Evolutionary conservation across 2,329 filamentous ascomycete genomes (phyloP).

Genomic region (Trichoderma harzianum): DNA sequence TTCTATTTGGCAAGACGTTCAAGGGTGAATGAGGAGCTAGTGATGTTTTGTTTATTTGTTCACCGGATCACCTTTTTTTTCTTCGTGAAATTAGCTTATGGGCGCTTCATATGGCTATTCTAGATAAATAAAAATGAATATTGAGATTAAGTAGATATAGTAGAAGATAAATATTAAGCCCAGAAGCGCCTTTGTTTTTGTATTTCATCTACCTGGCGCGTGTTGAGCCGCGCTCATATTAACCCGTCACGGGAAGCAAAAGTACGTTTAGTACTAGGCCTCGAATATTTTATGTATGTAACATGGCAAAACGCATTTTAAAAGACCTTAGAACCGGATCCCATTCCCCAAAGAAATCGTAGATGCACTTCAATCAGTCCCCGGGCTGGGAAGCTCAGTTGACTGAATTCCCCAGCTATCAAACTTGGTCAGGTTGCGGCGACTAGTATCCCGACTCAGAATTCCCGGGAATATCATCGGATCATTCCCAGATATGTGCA

Average conservation of each 20-base stretch:
- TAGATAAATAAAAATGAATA: background rate
- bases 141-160: background rate
- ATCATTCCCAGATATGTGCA: conserved; percentile 56
- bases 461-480: conserved; percentile 72
- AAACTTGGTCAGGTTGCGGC: conserved; percentile 1
- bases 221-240: background rate
- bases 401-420: conserved; percentile 8
- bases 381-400: background rate
- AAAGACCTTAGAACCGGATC: background rate
- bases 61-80: background rate
- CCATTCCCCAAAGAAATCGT: background rate
- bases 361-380: background rate
- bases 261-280: background rate
- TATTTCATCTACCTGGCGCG: background rate
- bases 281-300: background rate
- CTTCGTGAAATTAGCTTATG: background rate
- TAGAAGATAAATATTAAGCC: background rate
- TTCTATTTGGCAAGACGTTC: background rate
- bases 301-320: background rate
- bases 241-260: background rate
- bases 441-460: conserved; percentile 34
- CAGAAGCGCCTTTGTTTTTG: background rate
- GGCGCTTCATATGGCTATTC: background rate
- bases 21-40: background rate
- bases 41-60: background rate